These are phyloP conservation scores for Naegleria gruberi DNA, from an alignment of 208 protist genomes.

Conservation along the genomic window DNA sequence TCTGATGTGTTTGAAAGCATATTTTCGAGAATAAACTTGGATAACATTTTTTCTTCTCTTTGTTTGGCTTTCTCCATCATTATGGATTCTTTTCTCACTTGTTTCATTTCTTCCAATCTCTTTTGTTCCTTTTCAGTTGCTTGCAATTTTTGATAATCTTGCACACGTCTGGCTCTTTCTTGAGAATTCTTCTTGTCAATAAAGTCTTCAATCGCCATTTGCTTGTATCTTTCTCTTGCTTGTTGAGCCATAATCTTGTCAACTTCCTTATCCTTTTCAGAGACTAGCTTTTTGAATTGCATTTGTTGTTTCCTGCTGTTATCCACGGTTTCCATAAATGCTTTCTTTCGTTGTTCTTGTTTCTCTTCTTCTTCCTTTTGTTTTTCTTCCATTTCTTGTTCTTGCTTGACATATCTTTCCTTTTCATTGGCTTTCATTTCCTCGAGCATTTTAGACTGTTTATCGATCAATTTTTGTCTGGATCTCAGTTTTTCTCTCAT, in stretches of 20 bases:
- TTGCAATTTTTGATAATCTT: not conserved
- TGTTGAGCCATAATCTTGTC: not conserved
- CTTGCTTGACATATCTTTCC: not conserved
- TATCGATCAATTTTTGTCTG: not conserved
- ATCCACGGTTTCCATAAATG: not conserved
- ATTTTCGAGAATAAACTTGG: not conserved
- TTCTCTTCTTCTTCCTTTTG: not conserved
- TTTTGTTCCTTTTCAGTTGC: not conserved
- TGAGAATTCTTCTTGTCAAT: not conserved
- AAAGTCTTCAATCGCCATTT: not conserved
- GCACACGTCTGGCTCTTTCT: not conserved
- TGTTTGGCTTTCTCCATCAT: not conserved
- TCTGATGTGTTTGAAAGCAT: not conserved
- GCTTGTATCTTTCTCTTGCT: not conserved
- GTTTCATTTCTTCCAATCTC: not conserved
- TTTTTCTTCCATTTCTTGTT: constrained; percentile 8
- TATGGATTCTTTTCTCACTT: not conserved
- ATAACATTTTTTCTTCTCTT: constrained; percentile 5
- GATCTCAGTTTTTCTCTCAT: not conserved
- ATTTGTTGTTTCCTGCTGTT: not conserved
- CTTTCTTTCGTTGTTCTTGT: not conserved
- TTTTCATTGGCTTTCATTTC: not conserved
- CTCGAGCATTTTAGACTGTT: not conserved
- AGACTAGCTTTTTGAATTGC: not conserved
- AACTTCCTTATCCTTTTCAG: not conserved